These are phyloP conservation scores for Lenzites betulinus DNA, from an alignment of 768 basidiomycete species.

Conservation along the genomic window DNA sequence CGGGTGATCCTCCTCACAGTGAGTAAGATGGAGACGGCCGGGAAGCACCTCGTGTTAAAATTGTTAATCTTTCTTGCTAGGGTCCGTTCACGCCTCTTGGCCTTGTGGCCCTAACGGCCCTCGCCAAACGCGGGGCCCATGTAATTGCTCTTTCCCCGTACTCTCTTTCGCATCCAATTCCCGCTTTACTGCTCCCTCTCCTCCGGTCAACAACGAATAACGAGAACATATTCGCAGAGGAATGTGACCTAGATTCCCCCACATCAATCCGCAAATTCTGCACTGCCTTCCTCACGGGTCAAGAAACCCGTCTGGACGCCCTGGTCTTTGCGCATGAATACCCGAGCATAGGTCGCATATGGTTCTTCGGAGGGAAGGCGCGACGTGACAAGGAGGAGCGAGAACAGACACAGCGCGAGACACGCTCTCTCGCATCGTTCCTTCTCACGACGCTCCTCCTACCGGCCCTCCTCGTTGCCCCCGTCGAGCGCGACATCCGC, in stretches of 20 bases:
- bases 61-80: slow-evolving; percentile 37
- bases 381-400: slow-evolving; percentile 16
- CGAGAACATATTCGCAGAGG: slow-evolving; percentile 76
- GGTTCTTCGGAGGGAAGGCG: slow-evolving; percentile 37
- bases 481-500: slow-evolving; percentile 89
- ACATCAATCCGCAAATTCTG: slow-evolving; percentile 70
- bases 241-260: slow-evolving; percentile 71
- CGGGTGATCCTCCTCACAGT: slow-evolving; percentile 74
- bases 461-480: slow-evolving; percentile 77
- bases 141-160: slow-evolving; percentile 72
- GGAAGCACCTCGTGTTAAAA: background rate
- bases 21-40: slow-evolving; percentile 1
- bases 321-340: slow-evolving; percentile 82
- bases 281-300: slow-evolving; percentile 61
- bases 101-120: slow-evolving; percentile 59
- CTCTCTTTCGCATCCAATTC: slow-evolving; percentile 53
- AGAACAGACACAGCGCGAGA: slow-evolving; percentile 43
- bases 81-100: slow-evolving; percentile 78
- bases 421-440: slow-evolving; percentile 68
- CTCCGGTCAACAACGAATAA: slow-evolving; percentile 71
- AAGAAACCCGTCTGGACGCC: slow-evolving; percentile 74
- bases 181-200: slow-evolving; percentile 64
- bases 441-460: slow-evolving; percentile 77
- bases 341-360: slow-evolving; percentile 51
- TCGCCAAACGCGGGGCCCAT: slow-evolving; percentile 78